Conservation (phyloP, 805 yeast species). For the Soucietia sequanensis region DNA sequence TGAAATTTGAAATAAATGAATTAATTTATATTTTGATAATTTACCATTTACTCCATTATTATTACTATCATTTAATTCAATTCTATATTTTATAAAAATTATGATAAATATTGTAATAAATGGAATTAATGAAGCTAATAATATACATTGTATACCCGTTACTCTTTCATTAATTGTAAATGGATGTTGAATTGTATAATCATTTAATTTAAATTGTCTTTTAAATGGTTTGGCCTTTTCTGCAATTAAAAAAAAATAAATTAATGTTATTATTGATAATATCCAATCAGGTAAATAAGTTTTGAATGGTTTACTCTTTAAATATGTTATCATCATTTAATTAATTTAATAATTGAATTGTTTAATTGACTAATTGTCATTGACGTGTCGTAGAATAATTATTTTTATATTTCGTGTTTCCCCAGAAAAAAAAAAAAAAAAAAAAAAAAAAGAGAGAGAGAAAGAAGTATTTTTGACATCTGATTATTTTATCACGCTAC, state of each 20-base stretch:
- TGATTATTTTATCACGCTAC: too few species aligned
- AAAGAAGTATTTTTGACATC: too few species aligned
- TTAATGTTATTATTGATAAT: constrained; percentile 17
- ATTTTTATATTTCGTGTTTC: too few species aligned
- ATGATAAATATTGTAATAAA: constrained; percentile 15
- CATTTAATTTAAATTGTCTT: constrained; percentile 33
- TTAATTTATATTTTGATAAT: constrained; percentile 1
- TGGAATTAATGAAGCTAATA: constrained; percentile 27
- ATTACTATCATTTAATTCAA: constrained; percentile 5
- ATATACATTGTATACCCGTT: constrained; percentile 25
- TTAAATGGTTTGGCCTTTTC: constrained; percentile 33
- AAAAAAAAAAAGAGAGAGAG: too few species aligned
- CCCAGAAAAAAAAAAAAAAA: too few species aligned
- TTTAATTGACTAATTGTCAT: too few species aligned
- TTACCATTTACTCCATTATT: constrained; percentile 2
- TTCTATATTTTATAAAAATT: constrained; percentile 4
- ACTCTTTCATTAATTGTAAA: constrained; percentile 32
- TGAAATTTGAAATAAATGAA: constrained; percentile 28
- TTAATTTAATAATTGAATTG: too few species aligned
- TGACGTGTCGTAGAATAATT: too few species aligned
- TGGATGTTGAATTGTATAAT: constrained; percentile 35
- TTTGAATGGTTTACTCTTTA: constrained; percentile 4
- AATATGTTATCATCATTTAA: too few species aligned
- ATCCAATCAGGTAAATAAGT: constrained; percentile 28
- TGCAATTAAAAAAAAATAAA: constrained; percentile 27